Conservation (phyloP, 2,329 filamentous ascomycete species). For the Ophiostoma himal-ulmi region DNA sequence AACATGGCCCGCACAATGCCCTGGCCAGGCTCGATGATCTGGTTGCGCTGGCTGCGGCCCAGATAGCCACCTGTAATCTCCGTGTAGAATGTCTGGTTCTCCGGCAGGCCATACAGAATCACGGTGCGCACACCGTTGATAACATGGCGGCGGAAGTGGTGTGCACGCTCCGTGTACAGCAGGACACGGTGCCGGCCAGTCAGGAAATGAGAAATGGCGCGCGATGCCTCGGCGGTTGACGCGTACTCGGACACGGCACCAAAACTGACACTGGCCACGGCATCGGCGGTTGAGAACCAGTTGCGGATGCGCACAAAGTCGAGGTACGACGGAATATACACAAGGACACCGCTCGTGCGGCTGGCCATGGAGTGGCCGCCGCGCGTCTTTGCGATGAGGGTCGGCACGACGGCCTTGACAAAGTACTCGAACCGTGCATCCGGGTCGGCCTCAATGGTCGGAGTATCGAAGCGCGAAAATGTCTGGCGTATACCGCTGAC, state of each 20-base stretch:
- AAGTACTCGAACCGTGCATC: slow-evolving; percentile 91
- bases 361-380: slow-evolving; percentile 32
- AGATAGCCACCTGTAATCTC: slow-evolving; percentile 69
- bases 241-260: slow-evolving; percentile 87
- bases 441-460: slow-evolving; percentile 67
- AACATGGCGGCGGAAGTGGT: slow-evolving; percentile 88
- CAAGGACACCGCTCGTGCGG: slow-evolving; percentile 56
- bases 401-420: slow-evolving; percentile 70
- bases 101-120: slow-evolving; percentile 79
- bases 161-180: slow-evolving; percentile 90
- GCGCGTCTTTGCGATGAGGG: slow-evolving; percentile 62
- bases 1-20: slow-evolving; percentile 63
- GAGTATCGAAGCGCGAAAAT: slow-evolving; percentile 76
- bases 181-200: slow-evolving; percentile 75
- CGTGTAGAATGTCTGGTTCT: slow-evolving; percentile 76
- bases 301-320: slow-evolving; percentile 94
- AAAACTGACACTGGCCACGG: slow-evolving; percentile 57
- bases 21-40: slow-evolving; percentile 50
- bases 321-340: slow-evolving; percentile 90
- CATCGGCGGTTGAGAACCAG: slow-evolving; percentile 69
- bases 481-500: slow-evolving; percentile 69
- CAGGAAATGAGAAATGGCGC: slow-evolving; percentile 81
- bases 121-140: slow-evolving; percentile 75
- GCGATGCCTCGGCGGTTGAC: slow-evolving; percentile 67
- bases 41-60: slow-evolving; percentile 51